Conservation (phyloP, 2,329 filamentous ascomycete species). For the Thelonectria rubi region DNA sequence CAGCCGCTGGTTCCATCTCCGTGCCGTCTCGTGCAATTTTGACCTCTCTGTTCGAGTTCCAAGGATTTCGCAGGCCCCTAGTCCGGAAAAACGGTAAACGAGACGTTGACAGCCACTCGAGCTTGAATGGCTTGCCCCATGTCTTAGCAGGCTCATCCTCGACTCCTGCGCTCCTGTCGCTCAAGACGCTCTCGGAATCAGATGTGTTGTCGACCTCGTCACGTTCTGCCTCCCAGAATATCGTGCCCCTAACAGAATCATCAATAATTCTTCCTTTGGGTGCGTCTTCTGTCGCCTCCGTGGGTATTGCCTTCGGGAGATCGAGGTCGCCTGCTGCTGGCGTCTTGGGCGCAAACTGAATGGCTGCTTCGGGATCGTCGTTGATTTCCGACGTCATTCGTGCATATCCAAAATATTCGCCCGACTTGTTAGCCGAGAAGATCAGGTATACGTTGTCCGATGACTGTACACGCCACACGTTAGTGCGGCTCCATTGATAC, state of each 20-base stretch:
- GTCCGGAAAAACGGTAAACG: constrained; percentile 90
- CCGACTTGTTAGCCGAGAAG: constrained; percentile 97
- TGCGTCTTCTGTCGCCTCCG: constrained; percentile 78
- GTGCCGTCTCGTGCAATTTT: constrained; percentile 97
- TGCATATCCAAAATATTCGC: constrained; percentile 95
- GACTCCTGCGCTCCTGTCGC: constrained; percentile 52
- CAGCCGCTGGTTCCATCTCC: constrained; percentile 85
- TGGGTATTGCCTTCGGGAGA: constrained; percentile 80
- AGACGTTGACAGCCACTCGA: constrained; percentile 88
- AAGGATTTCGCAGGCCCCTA: constrained; percentile 86
- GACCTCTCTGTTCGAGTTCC: constrained; percentile 94
- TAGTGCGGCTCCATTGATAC: constrained; percentile 7
- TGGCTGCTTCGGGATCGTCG: constrained; percentile 74
- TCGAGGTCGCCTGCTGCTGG: constrained; percentile 69
- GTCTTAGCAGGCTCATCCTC: constrained; percentile 64
- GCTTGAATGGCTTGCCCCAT: constrained; percentile 90
- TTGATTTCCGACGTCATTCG: constrained; percentile 88
- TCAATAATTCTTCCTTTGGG: constrained; percentile 90
- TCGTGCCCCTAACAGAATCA: constrained; percentile 91
- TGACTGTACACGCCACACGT: constrained; percentile 57
- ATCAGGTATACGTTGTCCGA: constrained; percentile 88
- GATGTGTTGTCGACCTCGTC: constrained; percentile 59
- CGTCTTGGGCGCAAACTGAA: constrained; percentile 73
- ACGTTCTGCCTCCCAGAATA: constrained; percentile 90
- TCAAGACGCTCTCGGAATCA: constrained; percentile 55